Base-by-base conservation (phyloP, 2,329 filamentous ascomycete species). In the Verticillium longisporum region DNA sequence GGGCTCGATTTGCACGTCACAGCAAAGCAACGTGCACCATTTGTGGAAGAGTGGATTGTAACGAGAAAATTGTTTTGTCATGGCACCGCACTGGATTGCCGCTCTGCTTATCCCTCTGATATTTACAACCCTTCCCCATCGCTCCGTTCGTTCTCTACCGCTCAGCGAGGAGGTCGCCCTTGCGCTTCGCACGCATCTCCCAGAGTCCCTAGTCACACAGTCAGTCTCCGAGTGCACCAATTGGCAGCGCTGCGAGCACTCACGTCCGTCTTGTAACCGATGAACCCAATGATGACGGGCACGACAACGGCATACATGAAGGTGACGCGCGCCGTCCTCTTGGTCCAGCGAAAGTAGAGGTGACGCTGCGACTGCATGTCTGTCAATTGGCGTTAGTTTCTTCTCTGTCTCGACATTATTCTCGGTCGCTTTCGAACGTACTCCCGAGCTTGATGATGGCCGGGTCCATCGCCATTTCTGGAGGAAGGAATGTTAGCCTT, bases 301-400 rank as follows among this genome's bases (percentile, higher is more conserved):
- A 97, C 84, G 60, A 88, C 78, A 37, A 87, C 78, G 62, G 89
- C 83, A 76, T 94, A 97, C 66, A 88, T 80, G 72, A 97, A 86
- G 4, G 88, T 88, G 70, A 97, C 76, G 78, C 85, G 87, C 34
- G 91, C 92, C 55, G 92, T 96, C 71, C 90, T 84, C 59, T 87
- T 84, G 38, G 90, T 98, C 91, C 92, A 98, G 76, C 92, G 86
- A 85, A 98, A 99, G 85, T 91, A 97, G 79, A 92, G 92, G 85
- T 93, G 89, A 67, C 95, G 89, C 80, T 91, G 92, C 71, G 84
- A 81, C 71, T 84, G 86, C 87, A 97, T 90, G 74, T 89, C 93
- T 97, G 70, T 68, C 62, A 38, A 62, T 55, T 32, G 58, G 55
- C 68, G 72, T 70, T 61, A 65, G 63, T 36, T 57, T 1, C 61